phyloP scores from a whole-genome alignment of 345 rosid genomes.

The Moringa oleifera region DNA sequence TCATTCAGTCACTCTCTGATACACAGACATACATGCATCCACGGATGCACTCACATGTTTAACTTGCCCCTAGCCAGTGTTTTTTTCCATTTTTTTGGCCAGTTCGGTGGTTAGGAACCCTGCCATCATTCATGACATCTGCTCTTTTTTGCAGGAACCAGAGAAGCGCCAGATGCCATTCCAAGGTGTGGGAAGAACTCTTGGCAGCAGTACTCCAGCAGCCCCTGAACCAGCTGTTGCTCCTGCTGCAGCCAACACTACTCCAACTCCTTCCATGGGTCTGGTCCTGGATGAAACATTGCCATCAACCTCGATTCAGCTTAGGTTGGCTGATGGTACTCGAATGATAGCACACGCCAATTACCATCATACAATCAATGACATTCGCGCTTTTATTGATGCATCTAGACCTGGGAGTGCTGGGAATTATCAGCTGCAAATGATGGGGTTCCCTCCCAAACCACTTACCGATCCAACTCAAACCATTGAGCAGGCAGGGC shows the following conservation, averaged over 20 bases:
- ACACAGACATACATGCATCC: no score
- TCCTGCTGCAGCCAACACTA: conserved; percentile 23
- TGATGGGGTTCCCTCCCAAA: conserved; percentile 98
- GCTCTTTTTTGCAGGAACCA: conserved; percentile 47
- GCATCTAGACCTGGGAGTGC: conserved; percentile 57
- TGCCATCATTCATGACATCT: no score
- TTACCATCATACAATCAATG: conserved; percentile 58
- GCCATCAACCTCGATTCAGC: conserved; percentile 84
- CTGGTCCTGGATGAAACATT: conserved; percentile 52
- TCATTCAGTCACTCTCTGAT: no score
- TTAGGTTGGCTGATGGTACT: conserved; percentile 80
- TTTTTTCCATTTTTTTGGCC: background rate
- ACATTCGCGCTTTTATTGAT: conserved; percentile 58
- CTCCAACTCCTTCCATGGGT: conserved; percentile 29
- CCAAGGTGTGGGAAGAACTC: conserved; percentile 89
- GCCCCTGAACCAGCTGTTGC: conserved; percentile 23
- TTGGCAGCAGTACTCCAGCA: conserved; percentile 57
- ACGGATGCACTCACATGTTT: no score
- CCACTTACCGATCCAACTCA: conserved; percentile 51
- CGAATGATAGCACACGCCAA: conserved; percentile 71
- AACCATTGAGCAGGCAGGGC: conserved; percentile 76
- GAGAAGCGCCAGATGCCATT: conserved; percentile 66
- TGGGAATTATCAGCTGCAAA: conserved; percentile 61
- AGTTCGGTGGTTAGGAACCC: background rate
- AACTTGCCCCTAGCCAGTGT: background rate